phyloP scores from a whole-genome alignment of 257 asterid genomes.

The Craterostigma plantagineum region DNA sequence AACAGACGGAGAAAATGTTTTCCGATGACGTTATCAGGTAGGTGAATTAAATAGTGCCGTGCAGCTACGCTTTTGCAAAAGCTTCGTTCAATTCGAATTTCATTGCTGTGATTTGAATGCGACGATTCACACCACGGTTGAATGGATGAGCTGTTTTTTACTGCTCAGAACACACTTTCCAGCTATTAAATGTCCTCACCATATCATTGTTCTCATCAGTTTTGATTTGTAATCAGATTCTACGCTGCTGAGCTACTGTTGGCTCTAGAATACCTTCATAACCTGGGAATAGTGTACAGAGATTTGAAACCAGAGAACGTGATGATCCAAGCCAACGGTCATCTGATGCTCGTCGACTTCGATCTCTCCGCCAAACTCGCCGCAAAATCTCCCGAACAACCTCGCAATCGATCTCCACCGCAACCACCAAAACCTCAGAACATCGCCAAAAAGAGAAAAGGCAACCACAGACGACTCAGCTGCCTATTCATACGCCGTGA shows the following conservation, averaged over 20 bases:
- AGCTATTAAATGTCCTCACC: no score
- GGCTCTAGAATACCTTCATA: conserved; percentile 73
- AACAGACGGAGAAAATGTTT: conserved; percentile 79
- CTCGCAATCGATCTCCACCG: conserved; percentile 8
- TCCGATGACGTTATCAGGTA: conserved; percentile 89
- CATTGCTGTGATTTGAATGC: no score
- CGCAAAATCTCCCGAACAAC: conserved; percentile 21
- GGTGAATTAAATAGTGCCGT: no score
- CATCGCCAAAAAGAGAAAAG: conserved; percentile 13
- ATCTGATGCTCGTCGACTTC: conserved; percentile 77
- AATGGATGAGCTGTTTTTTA: no score
- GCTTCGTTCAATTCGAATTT: no score
- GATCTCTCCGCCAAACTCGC: conserved; percentile 76
- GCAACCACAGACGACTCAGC: conserved; percentile 11
- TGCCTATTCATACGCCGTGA: conserved; percentile 19
- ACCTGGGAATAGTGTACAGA: conserved; percentile 65
- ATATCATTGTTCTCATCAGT: no score
- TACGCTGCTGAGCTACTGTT: conserved; percentile 84
- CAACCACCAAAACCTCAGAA: conserved; percentile 12
- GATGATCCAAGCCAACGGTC: conserved; percentile 82
- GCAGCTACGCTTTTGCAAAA: no score
- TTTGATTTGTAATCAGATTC: conserved; percentile 27
- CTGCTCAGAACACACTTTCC: no score
- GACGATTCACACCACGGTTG: no score
- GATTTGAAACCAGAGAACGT: conserved; percentile 95